phyloP scores from a whole-genome alignment of 306 rosid genomes.

The Quercus suber region DNA sequence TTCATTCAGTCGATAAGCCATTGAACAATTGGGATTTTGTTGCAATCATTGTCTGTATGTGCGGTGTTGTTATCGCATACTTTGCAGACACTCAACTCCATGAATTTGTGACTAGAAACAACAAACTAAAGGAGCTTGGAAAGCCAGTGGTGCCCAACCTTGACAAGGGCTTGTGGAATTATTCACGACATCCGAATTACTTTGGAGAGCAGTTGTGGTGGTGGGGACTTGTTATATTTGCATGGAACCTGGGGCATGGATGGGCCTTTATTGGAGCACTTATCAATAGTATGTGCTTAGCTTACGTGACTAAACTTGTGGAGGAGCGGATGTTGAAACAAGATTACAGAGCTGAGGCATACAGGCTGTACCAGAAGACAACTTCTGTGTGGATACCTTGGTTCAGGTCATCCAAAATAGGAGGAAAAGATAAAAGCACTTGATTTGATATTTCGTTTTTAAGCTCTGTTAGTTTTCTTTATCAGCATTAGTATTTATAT shows the following conservation, averaged over 20 bases:
- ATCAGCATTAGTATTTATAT: conserved; percentile 14
- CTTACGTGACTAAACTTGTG: conserved; percentile 79
- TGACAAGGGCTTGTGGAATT: conserved; percentile 76
- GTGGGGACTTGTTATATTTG: conserved; percentile 81
- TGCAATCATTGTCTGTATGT: conserved; percentile 45
- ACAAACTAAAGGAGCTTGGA: conserved; percentile 50
- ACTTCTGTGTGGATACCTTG: conserved; percentile 91
- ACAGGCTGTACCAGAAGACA: conserved; percentile 73
- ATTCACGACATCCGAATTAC: conserved; percentile 85
- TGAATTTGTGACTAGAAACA: conserved; percentile 58
- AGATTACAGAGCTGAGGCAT: conserved; percentile 70
- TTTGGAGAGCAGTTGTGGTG: conserved; percentile 93
- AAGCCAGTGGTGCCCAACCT: conserved; percentile 51
- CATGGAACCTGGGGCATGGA: conserved; percentile 70
- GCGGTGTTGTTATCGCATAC: conserved; percentile 74
- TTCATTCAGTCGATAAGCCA: conserved; percentile 61
- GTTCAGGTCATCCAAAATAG: conserved; percentile 53
- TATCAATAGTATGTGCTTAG: conserved; percentile 69
- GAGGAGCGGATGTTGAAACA: conserved; percentile 76
- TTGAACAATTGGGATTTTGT: conserved; percentile 62
- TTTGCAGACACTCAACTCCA: conserved; percentile 79
- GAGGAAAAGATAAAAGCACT: conserved; percentile 56
- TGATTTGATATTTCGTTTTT: conserved; percentile 25
- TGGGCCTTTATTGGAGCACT: conserved; percentile 72
- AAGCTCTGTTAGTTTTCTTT: conserved; percentile 11